Evolutionary conservation across 805 yeast genomes (phyloP).

Genomic region (Schwanniomyces occidentalis): DNA sequence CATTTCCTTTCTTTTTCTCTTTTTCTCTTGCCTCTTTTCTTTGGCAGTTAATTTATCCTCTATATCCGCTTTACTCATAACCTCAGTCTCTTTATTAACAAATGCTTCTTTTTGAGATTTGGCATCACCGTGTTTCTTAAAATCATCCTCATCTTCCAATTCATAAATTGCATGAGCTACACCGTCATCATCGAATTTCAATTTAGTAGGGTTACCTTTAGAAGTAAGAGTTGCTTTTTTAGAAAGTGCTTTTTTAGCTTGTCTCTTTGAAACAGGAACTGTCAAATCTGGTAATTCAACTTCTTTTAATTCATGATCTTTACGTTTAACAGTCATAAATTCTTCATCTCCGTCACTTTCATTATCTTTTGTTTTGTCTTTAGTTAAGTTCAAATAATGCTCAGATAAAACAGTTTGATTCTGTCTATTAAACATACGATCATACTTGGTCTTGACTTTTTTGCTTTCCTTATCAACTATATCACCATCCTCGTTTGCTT

Average conservation of each 20-base stretch:
- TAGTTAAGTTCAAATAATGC: slow-evolving; percentile 77
- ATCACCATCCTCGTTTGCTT: slow-evolving; percentile 60
- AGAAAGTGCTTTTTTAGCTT: slow-evolving; percentile 81
- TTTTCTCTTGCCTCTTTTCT: slow-evolving; percentile 82
- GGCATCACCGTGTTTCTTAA: slow-evolving; percentile 72
- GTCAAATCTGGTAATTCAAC: slow-evolving; percentile 62
- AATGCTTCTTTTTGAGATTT: slow-evolving; percentile 65
- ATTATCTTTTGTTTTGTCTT: slow-evolving; percentile 30
- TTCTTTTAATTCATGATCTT: slow-evolving; percentile 68
- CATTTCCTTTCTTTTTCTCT: slow-evolving; percentile 80
- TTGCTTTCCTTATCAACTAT: slow-evolving; percentile 33
- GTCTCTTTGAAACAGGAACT: slow-evolving; percentile 77
- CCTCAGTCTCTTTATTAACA: slow-evolving; percentile 62
- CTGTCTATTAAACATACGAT: slow-evolving; percentile 91
- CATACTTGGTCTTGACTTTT: slow-evolving; percentile 81
- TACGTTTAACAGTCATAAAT: slow-evolving; percentile 78
- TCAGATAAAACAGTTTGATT: slow-evolving; percentile 91
- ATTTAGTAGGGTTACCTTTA: slow-evolving; percentile 71
- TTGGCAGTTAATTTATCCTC: slow-evolving; percentile 77
- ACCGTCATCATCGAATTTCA: slow-evolving; percentile 94
- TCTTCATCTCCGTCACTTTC: slow-evolving; percentile 56
- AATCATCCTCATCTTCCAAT: slow-evolving; percentile 85
- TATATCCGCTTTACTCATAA: slow-evolving; percentile 70
- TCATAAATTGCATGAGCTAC: slow-evolving; percentile 89
- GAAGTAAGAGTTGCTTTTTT: slow-evolving; percentile 68